A percentile compares a stretch with the other conserved stretches of the same genome.
Evolutionary conservation across 2,329 filamentous ascomycete species (phyloP).

Genomic region (Neonectria punicea): DNA sequence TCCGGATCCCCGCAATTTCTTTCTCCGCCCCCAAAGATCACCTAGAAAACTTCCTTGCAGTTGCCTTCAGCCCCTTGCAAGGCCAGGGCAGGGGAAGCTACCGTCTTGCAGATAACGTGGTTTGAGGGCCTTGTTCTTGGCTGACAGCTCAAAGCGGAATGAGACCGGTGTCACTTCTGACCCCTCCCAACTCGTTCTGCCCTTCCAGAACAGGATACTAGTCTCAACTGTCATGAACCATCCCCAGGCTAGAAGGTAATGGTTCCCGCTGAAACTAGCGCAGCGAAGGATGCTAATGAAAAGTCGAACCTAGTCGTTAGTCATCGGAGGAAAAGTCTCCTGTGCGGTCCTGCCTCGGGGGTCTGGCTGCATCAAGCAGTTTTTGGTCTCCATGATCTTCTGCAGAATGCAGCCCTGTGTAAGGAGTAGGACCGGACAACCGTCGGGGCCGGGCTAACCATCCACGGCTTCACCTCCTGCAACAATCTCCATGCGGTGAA

Average conservation of each 20-base stretch:
- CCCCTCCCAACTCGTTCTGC: conserved; percentile 1
- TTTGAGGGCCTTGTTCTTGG: not conserved
- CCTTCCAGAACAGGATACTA: not conserved
- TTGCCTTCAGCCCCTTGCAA: not conserved
- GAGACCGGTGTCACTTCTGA: not conserved
- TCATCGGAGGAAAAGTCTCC: not conserved
- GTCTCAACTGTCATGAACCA: not conserved
- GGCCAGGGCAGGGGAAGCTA: not conserved
- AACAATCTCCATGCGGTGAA: not conserved
- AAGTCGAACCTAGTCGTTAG: not conserved
- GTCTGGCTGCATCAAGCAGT: not conserved
- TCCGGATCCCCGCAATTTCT: conserved; percentile 3
- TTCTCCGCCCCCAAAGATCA: not conserved
- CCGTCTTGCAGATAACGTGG: not conserved
- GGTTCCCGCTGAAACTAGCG: conserved; percentile 3
- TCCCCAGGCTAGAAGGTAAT: conserved; percentile 5
- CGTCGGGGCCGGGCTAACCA: not conserved
- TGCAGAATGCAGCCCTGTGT: conserved; percentile 18
- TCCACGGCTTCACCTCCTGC: not conserved
- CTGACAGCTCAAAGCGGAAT: conserved; percentile 1
- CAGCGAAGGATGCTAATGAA: not conserved
- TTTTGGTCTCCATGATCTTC: conserved; percentile 10
- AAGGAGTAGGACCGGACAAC: not conserved
- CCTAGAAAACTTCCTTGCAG: not conserved
- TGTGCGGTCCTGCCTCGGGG: conserved; percentile 3